These are phyloP conservation scores for Aspergillus novofumigatus DNA, from an alignment of 2,329 filamentous ascomycete genomes.

Conservation along the genomic window DNA sequence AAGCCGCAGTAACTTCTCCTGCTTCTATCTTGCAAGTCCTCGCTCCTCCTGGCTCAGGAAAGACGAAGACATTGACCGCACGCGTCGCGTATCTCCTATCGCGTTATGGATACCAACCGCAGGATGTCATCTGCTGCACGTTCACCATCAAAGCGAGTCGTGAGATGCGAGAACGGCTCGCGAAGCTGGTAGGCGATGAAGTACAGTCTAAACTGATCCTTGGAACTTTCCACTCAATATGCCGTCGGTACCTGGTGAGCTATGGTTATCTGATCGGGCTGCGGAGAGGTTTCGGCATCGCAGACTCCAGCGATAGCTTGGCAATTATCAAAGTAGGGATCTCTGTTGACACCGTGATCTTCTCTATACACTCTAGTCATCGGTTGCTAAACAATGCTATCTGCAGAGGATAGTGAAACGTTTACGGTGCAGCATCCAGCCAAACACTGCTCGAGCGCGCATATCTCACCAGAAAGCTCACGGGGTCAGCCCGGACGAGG, in stretches of 20 bases:
- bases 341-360: background rate
- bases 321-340: conserved; percentile 62
- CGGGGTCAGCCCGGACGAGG: conserved; percentile 46
- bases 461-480: conserved; percentile 65
- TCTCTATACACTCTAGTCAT: background rate
- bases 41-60: conserved; percentile 68
- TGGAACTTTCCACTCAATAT: conserved; percentile 93
- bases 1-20: conserved; percentile 59
- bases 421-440: conserved; percentile 64
- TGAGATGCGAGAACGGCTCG: conserved; percentile 89
- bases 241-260: conserved; percentile 73
- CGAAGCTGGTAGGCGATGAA: conserved; percentile 72
- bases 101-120: conserved; percentile 66
- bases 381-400: conserved; percentile 9
- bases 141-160: conserved; percentile 93
- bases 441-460: conserved; percentile 64
- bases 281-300: conserved; percentile 80
- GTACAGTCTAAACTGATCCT: conserved; percentile 73
- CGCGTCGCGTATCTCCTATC: conserved; percentile 85
- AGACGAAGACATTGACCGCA: conserved; percentile 92
- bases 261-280: conserved; percentile 85
- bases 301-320: conserved; percentile 74
- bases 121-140: conserved; percentile 89
- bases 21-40: conserved; percentile 59
- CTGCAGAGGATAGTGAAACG: conserved; percentile 69